These are phyloP conservation scores for Malus sieversii DNA, from an alignment of 306 rosid genomes.

Conservation along the genomic window DNA sequence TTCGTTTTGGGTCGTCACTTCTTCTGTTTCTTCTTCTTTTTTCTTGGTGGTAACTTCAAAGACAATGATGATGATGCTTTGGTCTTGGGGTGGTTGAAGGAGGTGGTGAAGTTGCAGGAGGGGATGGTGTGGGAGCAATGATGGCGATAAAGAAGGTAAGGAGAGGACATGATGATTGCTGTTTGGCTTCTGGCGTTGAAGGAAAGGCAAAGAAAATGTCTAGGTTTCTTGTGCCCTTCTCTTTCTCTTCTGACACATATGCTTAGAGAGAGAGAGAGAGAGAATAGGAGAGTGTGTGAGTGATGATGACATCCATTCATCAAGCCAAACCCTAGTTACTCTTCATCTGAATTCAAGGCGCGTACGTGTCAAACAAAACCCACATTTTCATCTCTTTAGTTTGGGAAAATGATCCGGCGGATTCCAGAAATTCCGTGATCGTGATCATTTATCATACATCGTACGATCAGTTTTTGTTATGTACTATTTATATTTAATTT, in stretches of 20 bases:
- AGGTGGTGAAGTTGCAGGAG: constrained; percentile 7
- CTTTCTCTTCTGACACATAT: constrained; percentile 13
- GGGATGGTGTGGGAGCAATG: constrained; percentile 52
- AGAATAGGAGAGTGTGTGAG: background rate
- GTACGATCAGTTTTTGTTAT: no score
- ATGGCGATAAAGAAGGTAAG: constrained; percentile 52
- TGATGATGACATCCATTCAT: background rate
- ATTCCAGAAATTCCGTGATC: no score
- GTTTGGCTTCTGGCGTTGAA: constrained; percentile 36
- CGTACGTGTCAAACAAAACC: background rate
- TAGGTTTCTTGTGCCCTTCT: constrained; percentile 19
- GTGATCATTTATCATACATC: no score
- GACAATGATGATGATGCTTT: constrained; percentile 43
- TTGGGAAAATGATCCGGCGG: no score
- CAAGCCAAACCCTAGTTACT: background rate
- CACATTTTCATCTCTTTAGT: no score
- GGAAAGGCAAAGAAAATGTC: constrained; percentile 18
- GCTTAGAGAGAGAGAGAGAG: background rate
- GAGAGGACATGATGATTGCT: constrained; percentile 53
- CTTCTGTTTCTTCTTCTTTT: constrained; percentile 1
- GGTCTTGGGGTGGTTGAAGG: constrained; percentile 37
- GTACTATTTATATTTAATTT: no score
- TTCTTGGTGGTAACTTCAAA: background rate
- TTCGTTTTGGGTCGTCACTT: background rate
- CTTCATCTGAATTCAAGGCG: background rate